Conservation (phyloP, 257 asterid species). For the Haberlea rhodopensis region DNA sequence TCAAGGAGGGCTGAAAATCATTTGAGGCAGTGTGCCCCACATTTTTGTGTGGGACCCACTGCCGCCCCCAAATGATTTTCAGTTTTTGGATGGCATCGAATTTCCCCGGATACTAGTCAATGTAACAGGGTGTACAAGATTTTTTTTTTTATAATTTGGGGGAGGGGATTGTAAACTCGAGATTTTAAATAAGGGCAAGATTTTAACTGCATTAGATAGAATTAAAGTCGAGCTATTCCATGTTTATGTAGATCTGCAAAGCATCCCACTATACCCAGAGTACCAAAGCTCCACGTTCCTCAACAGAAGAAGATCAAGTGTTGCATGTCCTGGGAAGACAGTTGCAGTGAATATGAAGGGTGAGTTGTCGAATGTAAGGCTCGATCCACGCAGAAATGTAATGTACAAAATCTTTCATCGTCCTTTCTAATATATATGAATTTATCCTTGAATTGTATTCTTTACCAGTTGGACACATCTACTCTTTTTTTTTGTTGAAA, state of each 20-base stretch:
- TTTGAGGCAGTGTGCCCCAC: no score
- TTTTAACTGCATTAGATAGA: no score
- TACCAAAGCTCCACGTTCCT: constrained; percentile 39
- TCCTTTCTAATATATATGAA: neutral
- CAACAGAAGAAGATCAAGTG: constrained; percentile 65
- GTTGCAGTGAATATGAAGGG: constrained; percentile 28
- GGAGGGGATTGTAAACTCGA: no score
- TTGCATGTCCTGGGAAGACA: constrained; percentile 42
- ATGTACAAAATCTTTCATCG: neutral
- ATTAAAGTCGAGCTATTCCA: no score
- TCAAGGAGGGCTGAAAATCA: no score
- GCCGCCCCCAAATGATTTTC: no score
- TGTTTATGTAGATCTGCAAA: constrained; percentile 35
- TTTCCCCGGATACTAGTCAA: no score
- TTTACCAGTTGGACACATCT: neutral
- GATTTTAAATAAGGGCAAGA: no score
- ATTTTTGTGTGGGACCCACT: no score
- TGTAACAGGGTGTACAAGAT: neutral
- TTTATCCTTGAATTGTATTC: neutral
- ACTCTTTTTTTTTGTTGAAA: no score
- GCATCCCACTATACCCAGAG: constrained; percentile 47
- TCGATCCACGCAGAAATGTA: neutral
- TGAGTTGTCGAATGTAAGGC: neutral
- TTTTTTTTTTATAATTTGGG: no score
- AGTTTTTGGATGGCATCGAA: no score